Conservation (phyloP, 2,329 filamentous ascomycete genomes). For the Paradendryphiella salina region DNA sequence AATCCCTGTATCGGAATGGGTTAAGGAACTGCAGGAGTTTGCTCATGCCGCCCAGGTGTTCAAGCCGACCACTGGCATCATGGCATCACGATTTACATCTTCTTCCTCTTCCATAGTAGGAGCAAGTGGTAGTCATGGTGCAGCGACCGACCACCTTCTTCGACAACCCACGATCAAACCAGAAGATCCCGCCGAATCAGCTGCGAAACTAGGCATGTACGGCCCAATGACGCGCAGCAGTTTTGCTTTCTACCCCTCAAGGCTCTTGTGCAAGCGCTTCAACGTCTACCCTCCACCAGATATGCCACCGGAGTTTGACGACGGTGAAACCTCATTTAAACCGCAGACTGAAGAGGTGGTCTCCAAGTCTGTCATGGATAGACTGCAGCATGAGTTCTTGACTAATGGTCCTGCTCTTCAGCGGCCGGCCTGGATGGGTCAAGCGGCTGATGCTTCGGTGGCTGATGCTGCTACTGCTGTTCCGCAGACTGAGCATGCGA, state of each 20-base stretch:
- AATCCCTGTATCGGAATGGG: constrained; percentile 70
- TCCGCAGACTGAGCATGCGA: constrained; percentile 27
- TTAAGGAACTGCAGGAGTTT: constrained; percentile 79
- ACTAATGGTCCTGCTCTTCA: constrained; percentile 34
- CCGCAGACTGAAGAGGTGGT: constrained; percentile 52
- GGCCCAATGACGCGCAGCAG: constrained; percentile 78
- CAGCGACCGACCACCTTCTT: constrained; percentile 44
- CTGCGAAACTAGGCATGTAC: constrained; percentile 90
- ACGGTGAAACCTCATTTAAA: constrained; percentile 38
- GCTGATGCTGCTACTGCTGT: background rate
- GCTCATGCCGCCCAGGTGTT: constrained; percentile 76
- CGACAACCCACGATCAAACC: constrained; percentile 60
- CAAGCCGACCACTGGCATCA: constrained; percentile 85
- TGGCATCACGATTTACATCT: constrained; percentile 89
- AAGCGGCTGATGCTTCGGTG: constrained; percentile 1
- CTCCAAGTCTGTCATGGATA: constrained; percentile 57
- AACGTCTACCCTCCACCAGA: constrained; percentile 77
- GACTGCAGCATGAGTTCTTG: constrained; percentile 39
- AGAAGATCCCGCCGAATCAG: constrained; percentile 79
- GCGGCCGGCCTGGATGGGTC: constrained; percentile 37
- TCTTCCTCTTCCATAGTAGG: constrained; percentile 47
- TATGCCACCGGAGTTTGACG: constrained; percentile 56
- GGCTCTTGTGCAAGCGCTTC: constrained; percentile 92
- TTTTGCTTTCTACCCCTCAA: constrained; percentile 74
- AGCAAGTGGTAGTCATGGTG: constrained; percentile 2